A percentile compares a stretch with the other conserved stretches of the same genome.
These are phyloP conservation scores for Batkoa obscura DNA, from an alignment of 371 early-diverging fungal species.

Conservation along the genomic window DNA sequence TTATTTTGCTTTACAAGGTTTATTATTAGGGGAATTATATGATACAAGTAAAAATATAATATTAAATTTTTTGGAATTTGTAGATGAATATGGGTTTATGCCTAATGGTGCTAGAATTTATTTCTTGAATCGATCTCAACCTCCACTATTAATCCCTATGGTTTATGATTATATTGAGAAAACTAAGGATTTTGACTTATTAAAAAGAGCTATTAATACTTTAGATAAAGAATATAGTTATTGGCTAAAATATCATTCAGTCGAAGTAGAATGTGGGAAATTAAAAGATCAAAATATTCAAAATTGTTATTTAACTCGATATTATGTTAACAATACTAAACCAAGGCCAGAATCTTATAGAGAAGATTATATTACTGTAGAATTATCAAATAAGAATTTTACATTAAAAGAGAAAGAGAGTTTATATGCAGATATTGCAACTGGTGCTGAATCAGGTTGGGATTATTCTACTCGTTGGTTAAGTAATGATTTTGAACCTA, in stretches of 20 bases:
- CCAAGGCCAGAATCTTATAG: conserved; percentile 69
- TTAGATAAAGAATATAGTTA: conserved; percentile 46
- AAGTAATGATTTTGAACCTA: neutral
- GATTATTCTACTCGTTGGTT: conserved; percentile 70
- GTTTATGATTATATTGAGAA: conserved; percentile 31
- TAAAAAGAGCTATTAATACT: conserved; percentile 25
- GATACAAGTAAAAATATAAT: conserved; percentile 37
- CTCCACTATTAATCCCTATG: conserved; percentile 60
- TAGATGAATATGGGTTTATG: conserved; percentile 58
- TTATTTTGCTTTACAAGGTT: conserved; percentile 64
- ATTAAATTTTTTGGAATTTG: conserved; percentile 44
- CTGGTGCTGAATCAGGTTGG: conserved; percentile 82
- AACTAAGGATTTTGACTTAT: conserved; percentile 27
- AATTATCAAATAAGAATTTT: conserved; percentile 11
- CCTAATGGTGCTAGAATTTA: conserved; percentile 25
- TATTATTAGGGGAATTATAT: conserved; percentile 40
- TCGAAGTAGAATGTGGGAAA: conserved; percentile 13
- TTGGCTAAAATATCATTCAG: conserved; percentile 36
- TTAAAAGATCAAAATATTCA: conserved; percentile 2
- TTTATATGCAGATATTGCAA: conserved; percentile 46
- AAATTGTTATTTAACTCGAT: conserved; percentile 24
- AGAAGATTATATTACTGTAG: conserved; percentile 40
- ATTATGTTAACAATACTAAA: conserved; percentile 23
- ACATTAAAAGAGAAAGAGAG: conserved; percentile 11
- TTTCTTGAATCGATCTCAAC: conserved; percentile 73